Evolutionary conservation across 371 early-diverging fungal species (phyloP), one percentile per base, ranked within the genome.

Genomic region (Rhizomucor pusillus): DNA sequence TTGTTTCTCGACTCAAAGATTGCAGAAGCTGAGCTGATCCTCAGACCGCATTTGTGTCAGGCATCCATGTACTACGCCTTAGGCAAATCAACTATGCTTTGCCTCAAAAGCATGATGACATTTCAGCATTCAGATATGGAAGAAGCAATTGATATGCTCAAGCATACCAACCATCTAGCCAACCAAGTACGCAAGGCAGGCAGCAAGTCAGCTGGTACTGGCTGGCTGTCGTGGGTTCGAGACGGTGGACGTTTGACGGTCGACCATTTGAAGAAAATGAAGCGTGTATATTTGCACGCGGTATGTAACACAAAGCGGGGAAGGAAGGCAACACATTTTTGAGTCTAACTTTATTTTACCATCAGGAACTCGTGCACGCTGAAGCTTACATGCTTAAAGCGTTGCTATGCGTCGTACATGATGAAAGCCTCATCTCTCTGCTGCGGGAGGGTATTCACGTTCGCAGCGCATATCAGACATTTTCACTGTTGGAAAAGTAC

Each of bases 371-470:
- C n/a, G 83, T 87, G 10, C 73, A 78, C 52, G 88, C 88, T 10
- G 90, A 90, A 54, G 72, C 78, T 2, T 67, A 76, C 45, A 59
- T 90, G 46, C 50, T 88, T 46, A 79, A 82, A 36, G 85, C 88
- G 7, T 49, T 85, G 44, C 68, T 88, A 22, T 77, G 77, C 44
- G 68, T 90, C 5, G 59, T 86, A 6, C 69, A 72, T 39, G 86
- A 89, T 49, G 81, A 84, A 36, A 84, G 84, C 46, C 54, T 88
- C 43, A 60, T 90, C 14, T 72, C 83, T 3, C 82, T 90, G 53
- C 60, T 90, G 16, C 71, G 77, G 22, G 88, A 90, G 61, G 84
- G 89, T 22, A 60, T 89, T 50, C 71, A 79, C 44, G 82, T 90
- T 23, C 78, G 82, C 1, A 68, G 65, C n/a, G 62, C 78, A 13